Base-by-base conservation (phyloP, 192 early-diverging fungal species). In the Coemansia sp. region DNA sequence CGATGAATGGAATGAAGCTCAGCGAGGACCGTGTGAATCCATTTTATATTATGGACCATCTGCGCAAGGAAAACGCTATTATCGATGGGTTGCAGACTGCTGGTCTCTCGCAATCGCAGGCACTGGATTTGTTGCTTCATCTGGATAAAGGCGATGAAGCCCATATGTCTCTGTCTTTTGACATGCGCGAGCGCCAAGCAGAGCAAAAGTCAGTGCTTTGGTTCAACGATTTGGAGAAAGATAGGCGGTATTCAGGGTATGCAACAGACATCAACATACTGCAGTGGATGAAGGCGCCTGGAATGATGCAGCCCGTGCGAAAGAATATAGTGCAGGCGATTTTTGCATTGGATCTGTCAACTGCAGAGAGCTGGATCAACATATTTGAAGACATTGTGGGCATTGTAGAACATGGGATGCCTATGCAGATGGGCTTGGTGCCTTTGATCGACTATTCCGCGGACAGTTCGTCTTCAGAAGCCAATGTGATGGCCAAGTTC, bases 161-260 rank as follows among this genome's bases (percentile, higher is more conserved):
- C 52, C 62, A 42, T 12, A 51, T 66, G n/a, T 30, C 57, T 1
- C 42, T 73, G 6, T 59, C 82, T 1, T 95, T 91, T 66, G 93
- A 97, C 62, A 85, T 91, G 23, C 90, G 93, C 30, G 85, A 89
- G 50, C 66, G 52, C 6, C 69, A 76, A 8, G 51, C 63, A 8
- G 58, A 82, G 14, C 53, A 71, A 18, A 80, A 82, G 39, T 30
- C 77, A 2, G 65, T 92, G 12, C 49, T 88, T 17, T 99, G 96
- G 96, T 80, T 86, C 66, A 99, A 97, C 65, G 89, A 99, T 67
- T 69, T 99, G 16, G 93, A 92, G 56, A 87, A 76, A 14, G 96
- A 99, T 58, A 40, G 53, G 0, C 80, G 85, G 11, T 99, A 97
- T 67, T 53, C 69, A 2, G 43, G 58, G 21, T 95, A 89, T 88